phyloP scores from a whole-genome alignment of 1,139 yeast species.

The Nakaseomyces nivariensis region DNA sequence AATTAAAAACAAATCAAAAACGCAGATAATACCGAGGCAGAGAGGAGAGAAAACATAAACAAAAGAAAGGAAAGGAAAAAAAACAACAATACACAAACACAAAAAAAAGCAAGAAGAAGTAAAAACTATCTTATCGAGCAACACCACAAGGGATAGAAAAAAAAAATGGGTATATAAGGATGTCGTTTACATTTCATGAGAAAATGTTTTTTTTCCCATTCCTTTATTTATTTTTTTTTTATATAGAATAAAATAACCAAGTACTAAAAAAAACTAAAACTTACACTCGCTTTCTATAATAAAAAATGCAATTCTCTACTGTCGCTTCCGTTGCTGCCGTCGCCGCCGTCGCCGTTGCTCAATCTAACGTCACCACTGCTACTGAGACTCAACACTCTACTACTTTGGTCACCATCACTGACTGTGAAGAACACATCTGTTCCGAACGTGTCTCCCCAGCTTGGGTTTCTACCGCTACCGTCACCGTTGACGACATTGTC shows the following conservation, averaged over 20 bases:
- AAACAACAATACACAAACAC: no score
- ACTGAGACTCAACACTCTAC: conserved; percentile 30
- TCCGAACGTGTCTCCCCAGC: conserved; percentile 29
- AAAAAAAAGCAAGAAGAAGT: neutral
- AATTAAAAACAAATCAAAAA: neutral
- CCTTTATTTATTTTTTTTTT: neutral
- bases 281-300: conserved; percentile 21
- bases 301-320: conserved; percentile 31
- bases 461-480: conserved; percentile 30
- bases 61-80: neutral
- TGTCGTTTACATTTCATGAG: neutral
- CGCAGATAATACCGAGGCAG: neutral
- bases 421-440: conserved; percentile 33
- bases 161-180: conserved; percentile 4
- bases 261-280: conserved; percentile 7
- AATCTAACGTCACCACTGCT: conserved; percentile 30
- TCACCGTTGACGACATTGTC: conserved; percentile 27
- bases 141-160: neutral
- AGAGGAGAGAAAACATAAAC: neutral
- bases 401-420: conserved; percentile 41
- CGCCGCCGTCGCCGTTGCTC: conserved; percentile 30
- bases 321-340: conserved; percentile 29
- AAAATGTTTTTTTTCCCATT: neutral
- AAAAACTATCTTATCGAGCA: neutral
- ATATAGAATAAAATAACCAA: conserved; percentile 6